Evolutionary conservation across 257 asterid species (phyloP).

Genomic region (Nyctanthes arbortristis): DNA sequence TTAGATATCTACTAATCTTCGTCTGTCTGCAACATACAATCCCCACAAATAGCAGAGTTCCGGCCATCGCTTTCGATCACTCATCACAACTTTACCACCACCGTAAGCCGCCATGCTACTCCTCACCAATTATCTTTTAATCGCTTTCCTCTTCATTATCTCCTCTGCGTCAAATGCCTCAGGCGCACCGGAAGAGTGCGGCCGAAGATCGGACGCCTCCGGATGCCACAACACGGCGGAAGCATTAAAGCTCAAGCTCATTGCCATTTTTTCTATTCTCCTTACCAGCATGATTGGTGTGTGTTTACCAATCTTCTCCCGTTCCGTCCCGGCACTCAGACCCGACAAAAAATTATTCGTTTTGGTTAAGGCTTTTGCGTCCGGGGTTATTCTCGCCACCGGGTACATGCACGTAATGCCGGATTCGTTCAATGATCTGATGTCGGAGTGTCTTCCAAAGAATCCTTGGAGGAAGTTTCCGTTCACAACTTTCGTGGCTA

Average conservation of each 20-base stretch:
- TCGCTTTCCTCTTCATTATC: background rate
- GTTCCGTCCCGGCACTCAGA: conserved; percentile 25
- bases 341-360: conserved; percentile 35
- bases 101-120: background rate
- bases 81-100: too few species aligned
- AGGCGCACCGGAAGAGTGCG: too few species aligned
- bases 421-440: conserved; percentile 35
- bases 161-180: background rate
- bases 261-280: conserved; percentile 38
- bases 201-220: conserved; percentile 19
- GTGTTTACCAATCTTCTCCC: conserved; percentile 30
- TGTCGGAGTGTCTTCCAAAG: conserved; percentile 37
- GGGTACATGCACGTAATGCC: conserved; percentile 54
- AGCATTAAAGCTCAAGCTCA: conserved; percentile 35
- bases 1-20: too few species aligned
- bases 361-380: conserved; percentile 44
- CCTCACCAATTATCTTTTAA: background rate
- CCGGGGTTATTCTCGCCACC: conserved; percentile 43
- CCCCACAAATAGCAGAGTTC: background rate
- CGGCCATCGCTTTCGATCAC: background rate
- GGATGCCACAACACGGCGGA: conserved; percentile 16
- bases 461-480: conserved; percentile 41
- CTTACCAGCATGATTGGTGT: conserved; percentile 41
- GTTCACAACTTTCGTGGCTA: conserved; percentile 44
- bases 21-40: too few species aligned